phyloP scores from a whole-genome alignment of 2,329 filamentous ascomycete genomes.

The Pestalotiopsis sp. region DNA sequence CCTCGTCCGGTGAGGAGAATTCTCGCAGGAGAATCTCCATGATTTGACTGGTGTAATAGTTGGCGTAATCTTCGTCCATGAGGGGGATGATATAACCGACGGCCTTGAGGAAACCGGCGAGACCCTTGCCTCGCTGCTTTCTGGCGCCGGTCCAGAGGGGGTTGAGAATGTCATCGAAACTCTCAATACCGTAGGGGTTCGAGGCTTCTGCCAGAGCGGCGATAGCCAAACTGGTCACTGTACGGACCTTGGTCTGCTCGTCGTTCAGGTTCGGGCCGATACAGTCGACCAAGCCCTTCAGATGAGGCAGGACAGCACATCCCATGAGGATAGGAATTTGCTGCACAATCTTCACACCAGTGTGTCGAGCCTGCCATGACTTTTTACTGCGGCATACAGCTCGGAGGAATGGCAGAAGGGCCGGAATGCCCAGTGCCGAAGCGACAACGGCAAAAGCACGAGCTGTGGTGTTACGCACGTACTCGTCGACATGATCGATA shows the following conservation, averaged over 20 bases:
- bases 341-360: conserved; percentile 98
- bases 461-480: conserved; percentile 96
- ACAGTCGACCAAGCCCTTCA: conserved; percentile 95
- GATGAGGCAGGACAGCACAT: conserved; percentile 90
- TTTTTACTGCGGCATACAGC: conserved; percentile 98
- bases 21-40: conserved; percentile 98
- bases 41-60: conserved; percentile 97
- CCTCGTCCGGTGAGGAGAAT: conserved; percentile 95
- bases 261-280: conserved; percentile 96
- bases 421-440: conserved; percentile 92
- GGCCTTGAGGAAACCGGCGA: conserved; percentile 94
- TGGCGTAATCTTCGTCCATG: conserved; percentile 99
- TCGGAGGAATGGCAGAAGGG: conserved; percentile 89
- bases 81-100: conserved; percentile 97
- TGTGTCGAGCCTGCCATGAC: conserved; percentile 97
- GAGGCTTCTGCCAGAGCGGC: conserved; percentile 94
- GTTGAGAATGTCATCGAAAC: conserved; percentile 96
- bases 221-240: conserved; percentile 92
- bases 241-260: conserved; percentile 96
- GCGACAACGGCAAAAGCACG: conserved; percentile 97
- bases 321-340: conserved; percentile 99
- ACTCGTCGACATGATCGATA: conserved; percentile 98
- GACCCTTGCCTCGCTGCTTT: conserved; percentile 93
- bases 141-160: conserved; percentile 95
- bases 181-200: conserved; percentile 98